Conservation (phyloP, 2,329 filamentous ascomycete genomes). For the Ascochyta viciae-villosae region DNA sequence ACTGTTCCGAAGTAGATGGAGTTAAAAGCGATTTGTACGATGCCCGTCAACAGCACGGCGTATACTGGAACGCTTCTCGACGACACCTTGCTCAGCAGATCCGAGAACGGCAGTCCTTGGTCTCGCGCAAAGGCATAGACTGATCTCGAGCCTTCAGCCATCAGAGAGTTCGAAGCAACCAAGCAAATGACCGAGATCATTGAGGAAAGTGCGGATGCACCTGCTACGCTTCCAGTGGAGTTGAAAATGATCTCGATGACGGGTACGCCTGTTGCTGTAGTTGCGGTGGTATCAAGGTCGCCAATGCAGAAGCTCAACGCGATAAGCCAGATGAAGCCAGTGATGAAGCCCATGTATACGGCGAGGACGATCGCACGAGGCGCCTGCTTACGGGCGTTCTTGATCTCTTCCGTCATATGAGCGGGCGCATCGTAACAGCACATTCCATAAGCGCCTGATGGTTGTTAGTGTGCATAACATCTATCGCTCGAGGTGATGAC, state of each 20-base stretch:
- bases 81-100: constrained; percentile 56
- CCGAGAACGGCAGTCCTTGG: constrained; percentile 61
- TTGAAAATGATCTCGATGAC: constrained; percentile 62
- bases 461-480: not conserved
- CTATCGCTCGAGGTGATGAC: not conserved
- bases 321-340: constrained; percentile 51
- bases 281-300: constrained; percentile 55
- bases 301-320: constrained; percentile 52
- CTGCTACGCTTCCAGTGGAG: constrained; percentile 55
- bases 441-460: constrained; percentile 58
- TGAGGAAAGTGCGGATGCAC: constrained; percentile 54
- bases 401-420: constrained; percentile 65
- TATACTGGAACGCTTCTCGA: constrained; percentile 58
- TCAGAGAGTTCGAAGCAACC: constrained; percentile 55
- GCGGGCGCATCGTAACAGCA: constrained; percentile 58
- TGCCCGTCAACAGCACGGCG: constrained; percentile 56
- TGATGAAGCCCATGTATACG: constrained; percentile 50
- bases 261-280: constrained; percentile 58
- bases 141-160: constrained; percentile 56
- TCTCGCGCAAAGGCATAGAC: constrained; percentile 60
- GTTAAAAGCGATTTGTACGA: constrained; percentile 61
- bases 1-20: constrained; percentile 63
- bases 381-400: constrained; percentile 58
- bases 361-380: constrained; percentile 54
- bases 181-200: constrained; percentile 59